Percentiles rank a stretch among this genome's conserved stretches.
Evolutionary conservation across 352 stramenopile genomes (phyloP).

Genomic region (Phytophthora pseudosyringae): DNA sequence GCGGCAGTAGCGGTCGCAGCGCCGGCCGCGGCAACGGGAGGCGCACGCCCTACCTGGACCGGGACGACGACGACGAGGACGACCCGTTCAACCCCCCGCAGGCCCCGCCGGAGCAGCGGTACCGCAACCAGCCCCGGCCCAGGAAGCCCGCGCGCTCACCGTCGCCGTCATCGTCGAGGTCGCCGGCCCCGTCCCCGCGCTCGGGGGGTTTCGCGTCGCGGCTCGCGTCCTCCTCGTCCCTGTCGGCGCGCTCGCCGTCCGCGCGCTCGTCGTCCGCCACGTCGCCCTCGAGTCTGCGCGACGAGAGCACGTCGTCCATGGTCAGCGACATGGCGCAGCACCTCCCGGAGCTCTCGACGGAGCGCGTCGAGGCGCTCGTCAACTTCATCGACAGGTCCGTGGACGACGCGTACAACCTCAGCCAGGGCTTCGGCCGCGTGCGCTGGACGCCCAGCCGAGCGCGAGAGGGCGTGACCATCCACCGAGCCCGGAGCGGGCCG

Average conservation of each 20-base stretch:
- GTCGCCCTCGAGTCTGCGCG: constrained; percentile 40
- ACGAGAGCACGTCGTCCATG: constrained; percentile 37
- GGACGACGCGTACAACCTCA: constrained; percentile 84
- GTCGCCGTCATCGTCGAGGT: constrained; percentile 18
- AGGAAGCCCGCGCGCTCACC: constrained; percentile 23
- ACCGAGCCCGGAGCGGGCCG: constrained; percentile 57
- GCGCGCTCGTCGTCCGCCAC: constrained; percentile 31
- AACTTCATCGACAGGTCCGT: constrained; percentile 82
- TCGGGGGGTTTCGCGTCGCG: constrained; percentile 24
- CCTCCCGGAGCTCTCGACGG: constrained; percentile 47
- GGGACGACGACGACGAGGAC: constrained; percentile 35
- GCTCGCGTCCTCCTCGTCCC: constrained; percentile 13
- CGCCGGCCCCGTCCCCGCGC: constrained; percentile 12
- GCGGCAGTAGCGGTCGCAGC: constrained; percentile 4
- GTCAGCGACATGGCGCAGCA: constrained; percentile 24
- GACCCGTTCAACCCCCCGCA: constrained; percentile 33
- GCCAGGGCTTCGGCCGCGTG: constrained; percentile 76
- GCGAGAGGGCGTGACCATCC: constrained; percentile 74
- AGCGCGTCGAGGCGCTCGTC: constrained; percentile 53
- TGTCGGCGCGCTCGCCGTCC: constrained; percentile 21
- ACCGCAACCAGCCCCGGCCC: constrained; percentile 9
- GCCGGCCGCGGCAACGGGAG: constrained; percentile 1
- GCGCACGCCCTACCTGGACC: constrained; percentile 33
- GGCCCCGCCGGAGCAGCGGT: constrained; percentile 18
- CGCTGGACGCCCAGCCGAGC: constrained; percentile 73